Conservation (phyloP, 2,329 filamentous ascomycete species). For the Plectosphaerella plurivora region DNA sequence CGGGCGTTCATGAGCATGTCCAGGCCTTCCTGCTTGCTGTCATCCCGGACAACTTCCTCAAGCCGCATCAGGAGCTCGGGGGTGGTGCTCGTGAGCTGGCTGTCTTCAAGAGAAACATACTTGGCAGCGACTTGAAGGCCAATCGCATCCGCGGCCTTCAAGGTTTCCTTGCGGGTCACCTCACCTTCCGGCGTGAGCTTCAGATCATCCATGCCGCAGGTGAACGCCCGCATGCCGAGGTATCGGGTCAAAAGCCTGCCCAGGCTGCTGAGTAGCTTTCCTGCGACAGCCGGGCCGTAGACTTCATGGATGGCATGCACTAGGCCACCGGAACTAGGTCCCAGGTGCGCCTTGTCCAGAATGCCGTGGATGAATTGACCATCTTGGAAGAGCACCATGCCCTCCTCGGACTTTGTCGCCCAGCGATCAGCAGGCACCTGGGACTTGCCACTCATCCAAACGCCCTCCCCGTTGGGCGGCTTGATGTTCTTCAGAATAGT, state of each 20-base stretch:
- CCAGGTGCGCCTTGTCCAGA: conserved; percentile 92
- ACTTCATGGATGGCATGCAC: conserved; percentile 91
- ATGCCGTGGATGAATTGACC: conserved; percentile 88
- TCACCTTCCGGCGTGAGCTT: conserved; percentile 80
- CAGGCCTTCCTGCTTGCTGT: conserved; percentile 84
- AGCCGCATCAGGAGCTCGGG: conserved; percentile 71
- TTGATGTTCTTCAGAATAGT: conserved; percentile 91
- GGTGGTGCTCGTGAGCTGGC: conserved; percentile 57
- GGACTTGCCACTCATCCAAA: conserved; percentile 76
- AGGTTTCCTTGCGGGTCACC: conserved; percentile 59
- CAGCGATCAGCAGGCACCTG: conserved; percentile 76
- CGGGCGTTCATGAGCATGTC: conserved; percentile 79
- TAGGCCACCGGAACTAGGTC: conserved; percentile 79
- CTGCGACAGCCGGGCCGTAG: conserved; percentile 82
- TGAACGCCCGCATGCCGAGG: conserved; percentile 90
- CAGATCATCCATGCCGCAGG: conserved; percentile 95
- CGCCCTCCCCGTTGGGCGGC: conserved; percentile 67
- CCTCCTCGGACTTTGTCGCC: conserved; percentile 74
- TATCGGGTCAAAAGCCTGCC: conserved; percentile 86
- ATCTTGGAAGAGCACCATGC: conserved; percentile 73
- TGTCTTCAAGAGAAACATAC: conserved; percentile 78
- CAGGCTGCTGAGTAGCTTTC: conserved; percentile 82
- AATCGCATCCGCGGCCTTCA: conserved; percentile 62
- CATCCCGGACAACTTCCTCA: conserved; percentile 86
- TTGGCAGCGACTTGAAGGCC: conserved; percentile 78